Conservation (phyloP, 2,329 filamentous ascomycete genomes). For the Aspergillus sp. region DNA sequence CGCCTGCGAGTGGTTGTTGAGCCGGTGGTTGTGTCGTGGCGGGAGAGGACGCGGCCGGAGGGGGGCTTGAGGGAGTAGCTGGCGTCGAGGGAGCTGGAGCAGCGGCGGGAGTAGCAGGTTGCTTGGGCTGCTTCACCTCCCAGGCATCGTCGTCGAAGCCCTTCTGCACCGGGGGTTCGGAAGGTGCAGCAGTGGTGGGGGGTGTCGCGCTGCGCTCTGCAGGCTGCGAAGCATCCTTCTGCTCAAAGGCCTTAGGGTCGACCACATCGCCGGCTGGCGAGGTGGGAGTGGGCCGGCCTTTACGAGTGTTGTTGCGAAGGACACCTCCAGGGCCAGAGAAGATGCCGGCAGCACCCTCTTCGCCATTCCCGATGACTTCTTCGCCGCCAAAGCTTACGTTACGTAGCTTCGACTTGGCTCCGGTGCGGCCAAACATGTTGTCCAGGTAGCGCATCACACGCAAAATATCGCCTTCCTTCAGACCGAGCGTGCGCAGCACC, state of each 20-base stretch:
- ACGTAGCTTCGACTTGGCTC: slow-evolving; percentile 56
- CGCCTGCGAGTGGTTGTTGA: slow-evolving; percentile 61
- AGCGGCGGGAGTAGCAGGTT: slow-evolving; percentile 43
- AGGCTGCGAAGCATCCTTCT: slow-evolving; percentile 55
- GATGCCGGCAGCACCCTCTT: slow-evolving; percentile 66
- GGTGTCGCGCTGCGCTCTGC: slow-evolving; percentile 50
- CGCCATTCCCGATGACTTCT: slow-evolving; percentile 59
- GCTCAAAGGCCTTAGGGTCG: slow-evolving; percentile 80
- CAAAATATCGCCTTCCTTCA: slow-evolving; percentile 94
- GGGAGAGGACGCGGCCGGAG: slow-evolving; percentile 33
- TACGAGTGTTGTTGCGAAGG: slow-evolving; percentile 90
- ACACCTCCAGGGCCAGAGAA: slow-evolving; percentile 93
- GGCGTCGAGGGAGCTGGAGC: slow-evolving; percentile 36
- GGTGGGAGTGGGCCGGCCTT: slow-evolving; percentile 83
- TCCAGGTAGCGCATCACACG: slow-evolving; percentile 91
- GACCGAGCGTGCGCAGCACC: slow-evolving; percentile 80
- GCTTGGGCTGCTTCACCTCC: slow-evolving; percentile 84
- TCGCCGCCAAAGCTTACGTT: slow-evolving; percentile 56
- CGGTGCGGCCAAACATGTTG: slow-evolving; percentile 70
- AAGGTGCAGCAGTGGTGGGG: slow-evolving; percentile 47
- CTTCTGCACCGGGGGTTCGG: slow-evolving; percentile 52
- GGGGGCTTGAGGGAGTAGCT: slow-evolving; percentile 30
- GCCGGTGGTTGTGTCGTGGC: slow-evolving; percentile 32
- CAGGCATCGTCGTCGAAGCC: slow-evolving; percentile 97
- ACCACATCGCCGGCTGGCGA: slow-evolving; percentile 83